These are phyloP conservation scores for Cladosporium sp. DNA, from an alignment of 2,329 filamentous ascomycete genomes.

Conservation along the genomic window DNA sequence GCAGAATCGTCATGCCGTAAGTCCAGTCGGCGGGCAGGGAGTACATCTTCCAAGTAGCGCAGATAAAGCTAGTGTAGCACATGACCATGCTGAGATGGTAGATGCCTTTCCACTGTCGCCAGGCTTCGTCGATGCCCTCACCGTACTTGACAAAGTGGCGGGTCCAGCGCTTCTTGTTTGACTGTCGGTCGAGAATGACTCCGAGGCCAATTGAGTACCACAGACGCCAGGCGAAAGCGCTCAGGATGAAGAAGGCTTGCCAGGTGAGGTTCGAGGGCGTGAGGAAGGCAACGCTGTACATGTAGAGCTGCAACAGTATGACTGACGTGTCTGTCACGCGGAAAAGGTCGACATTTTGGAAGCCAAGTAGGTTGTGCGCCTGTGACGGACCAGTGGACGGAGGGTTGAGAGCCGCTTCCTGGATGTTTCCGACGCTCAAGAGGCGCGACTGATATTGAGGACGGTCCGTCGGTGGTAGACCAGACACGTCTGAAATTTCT, in stretches of 20 bases:
- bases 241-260: conserved; percentile 74
- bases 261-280: conserved; percentile 74
- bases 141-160: conserved; percentile 97
- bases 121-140: conserved; percentile 84
- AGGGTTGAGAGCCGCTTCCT: conserved; percentile 35
- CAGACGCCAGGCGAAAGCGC: conserved; percentile 77
- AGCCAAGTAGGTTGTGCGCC: conserved; percentile 78
- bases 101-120: conserved; percentile 96
- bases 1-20: conserved; percentile 78
- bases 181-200: conserved; percentile 78
- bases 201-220: conserved; percentile 93
- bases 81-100: conserved; percentile 91
- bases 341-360: conserved; percentile 82
- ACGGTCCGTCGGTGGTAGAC: conserved; percentile 34
- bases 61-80: conserved; percentile 83
- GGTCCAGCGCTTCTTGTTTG: conserved; percentile 89
- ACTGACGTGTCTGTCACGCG: conserved; percentile 80
- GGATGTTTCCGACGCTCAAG: conserved; percentile 35
- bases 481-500: conserved; percentile 48
- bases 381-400: conserved; percentile 55
- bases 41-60: conserved; percentile 97
- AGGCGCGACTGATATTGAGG: conserved; percentile 36
- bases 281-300: conserved; percentile 66
- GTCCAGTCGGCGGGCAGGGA: conserved; percentile 79
- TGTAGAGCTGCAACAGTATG: conserved; percentile 70